phyloP scores from a whole-genome alignment of 371 early-diverging fungal species.

The Mortierella sp. region DNA sequence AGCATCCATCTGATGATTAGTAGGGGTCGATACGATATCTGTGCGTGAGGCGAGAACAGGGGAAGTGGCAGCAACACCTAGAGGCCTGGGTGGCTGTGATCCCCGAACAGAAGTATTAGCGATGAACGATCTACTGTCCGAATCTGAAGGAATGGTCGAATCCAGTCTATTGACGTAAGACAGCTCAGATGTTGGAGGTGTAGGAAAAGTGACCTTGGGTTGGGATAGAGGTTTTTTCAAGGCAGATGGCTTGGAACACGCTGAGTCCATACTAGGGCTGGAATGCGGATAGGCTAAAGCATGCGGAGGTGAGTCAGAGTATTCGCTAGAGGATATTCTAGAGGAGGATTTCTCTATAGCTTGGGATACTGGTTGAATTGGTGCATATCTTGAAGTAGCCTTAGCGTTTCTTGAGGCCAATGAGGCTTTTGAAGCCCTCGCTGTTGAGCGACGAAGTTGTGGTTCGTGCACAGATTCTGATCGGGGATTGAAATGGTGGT shows the following conservation, averaged over 20 bases:
- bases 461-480: not conserved
- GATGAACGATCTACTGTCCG: no score
- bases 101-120: no score
- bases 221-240: no score
- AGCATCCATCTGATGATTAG: not conserved
- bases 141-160: no score
- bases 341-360: not conserved
- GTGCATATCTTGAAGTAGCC: no score
- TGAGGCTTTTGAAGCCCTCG: not conserved
- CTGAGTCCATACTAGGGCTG: not conserved
- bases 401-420: not conserved
- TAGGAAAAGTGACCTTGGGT: no score
- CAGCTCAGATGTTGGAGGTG: no score
- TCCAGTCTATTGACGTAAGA: no score
- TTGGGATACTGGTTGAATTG: not conserved
- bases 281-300: no score
- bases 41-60: not conserved
- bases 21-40: not conserved
- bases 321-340: no score
- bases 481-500: not conserved
- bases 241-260: not conserved
- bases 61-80: not conserved
- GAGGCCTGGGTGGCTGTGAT: not conserved
- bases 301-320: no score
- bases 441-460: not conserved